Percentiles rank a stretch among this genome's conserved stretches.
These are phyloP conservation scores for Lactarius sp. DNA, from an alignment of 768 basidiomycete species.

Conservation along the genomic window DNA sequence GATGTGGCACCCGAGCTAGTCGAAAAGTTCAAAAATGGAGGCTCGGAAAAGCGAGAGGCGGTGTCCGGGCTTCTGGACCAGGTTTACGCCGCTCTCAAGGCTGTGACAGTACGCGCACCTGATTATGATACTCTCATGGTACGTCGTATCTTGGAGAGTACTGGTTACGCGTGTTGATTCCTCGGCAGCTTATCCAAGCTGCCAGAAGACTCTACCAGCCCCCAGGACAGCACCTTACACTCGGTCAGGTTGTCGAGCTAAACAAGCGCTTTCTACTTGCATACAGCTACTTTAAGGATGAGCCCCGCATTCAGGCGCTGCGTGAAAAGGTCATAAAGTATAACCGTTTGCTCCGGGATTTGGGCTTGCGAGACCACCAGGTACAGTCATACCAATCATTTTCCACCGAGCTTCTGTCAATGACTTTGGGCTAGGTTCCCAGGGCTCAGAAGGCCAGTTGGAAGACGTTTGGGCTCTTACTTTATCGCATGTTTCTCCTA, in stretches of 20 bases:
- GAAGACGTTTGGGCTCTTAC: constrained; percentile 78
- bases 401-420: constrained; percentile 2
- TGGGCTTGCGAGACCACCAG: constrained; percentile 93
- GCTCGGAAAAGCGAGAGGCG: constrained; percentile 82
- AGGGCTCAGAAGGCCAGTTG: constrained; percentile 77
- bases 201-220: constrained; percentile 89
- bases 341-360: constrained; percentile 78
- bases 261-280: constrained; percentile 90
- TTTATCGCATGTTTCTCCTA: constrained; percentile 76
- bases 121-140: constrained; percentile 99
- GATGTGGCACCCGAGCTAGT: constrained; percentile 83
- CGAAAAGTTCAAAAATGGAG: constrained; percentile 87
- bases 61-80: constrained; percentile 84
- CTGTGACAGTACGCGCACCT: constrained; percentile 91
- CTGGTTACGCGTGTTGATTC: neutral
- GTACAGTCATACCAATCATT: constrained; percentile 35
- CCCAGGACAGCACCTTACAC: constrained; percentile 86
- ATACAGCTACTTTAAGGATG: constrained; percentile 86
- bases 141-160: constrained; percentile 26
- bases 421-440: constrained; percentile 58
- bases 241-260: constrained; percentile 93
- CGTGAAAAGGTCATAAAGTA: constrained; percentile 80
- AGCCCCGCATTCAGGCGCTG: constrained; percentile 78
- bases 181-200: constrained; percentile 81
- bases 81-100: constrained; percentile 89